A percentile compares a stretch with the other conserved stretches of the same genome.
These are phyloP conservation scores for Pseudomonodictys pantanalensis DNA, from an alignment of 495 filamentous ascomycete species.

Conservation along the genomic window DNA sequence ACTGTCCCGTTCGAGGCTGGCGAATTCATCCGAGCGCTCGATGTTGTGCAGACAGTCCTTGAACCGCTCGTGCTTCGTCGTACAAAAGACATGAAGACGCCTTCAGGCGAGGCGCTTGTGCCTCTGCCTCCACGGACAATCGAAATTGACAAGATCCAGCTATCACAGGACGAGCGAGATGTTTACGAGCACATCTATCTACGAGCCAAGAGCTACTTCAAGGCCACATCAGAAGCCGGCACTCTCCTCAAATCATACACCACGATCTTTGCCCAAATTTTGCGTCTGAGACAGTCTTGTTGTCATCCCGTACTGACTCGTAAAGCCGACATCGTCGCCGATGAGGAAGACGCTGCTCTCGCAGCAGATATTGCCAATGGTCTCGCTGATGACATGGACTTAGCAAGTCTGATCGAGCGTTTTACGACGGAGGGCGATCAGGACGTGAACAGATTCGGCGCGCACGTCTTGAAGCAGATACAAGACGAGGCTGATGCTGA, in stretches of 20 bases:
- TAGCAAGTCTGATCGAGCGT: constrained; percentile 75
- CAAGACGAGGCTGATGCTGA: constrained; percentile 82
- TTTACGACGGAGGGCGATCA: constrained; percentile 69
- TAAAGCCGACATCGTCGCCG: constrained; percentile 76
- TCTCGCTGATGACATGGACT: constrained; percentile 93
- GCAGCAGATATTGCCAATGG: constrained; percentile 76
- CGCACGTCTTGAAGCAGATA: constrained; percentile 85
- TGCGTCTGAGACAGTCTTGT: constrained; percentile 89
- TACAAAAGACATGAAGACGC: constrained; percentile 98
- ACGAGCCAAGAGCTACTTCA: constrained; percentile 77
- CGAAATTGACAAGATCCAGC: constrained; percentile 78
- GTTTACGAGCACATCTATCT: constrained; percentile 89
- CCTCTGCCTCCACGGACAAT: constrained; percentile 77
- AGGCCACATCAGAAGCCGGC: constrained; percentile 81
- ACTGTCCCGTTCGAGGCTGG: constrained; percentile 94
- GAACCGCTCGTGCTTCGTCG: constrained; percentile 92
- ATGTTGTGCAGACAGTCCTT: constrained; percentile 94
- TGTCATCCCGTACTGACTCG: constrained; percentile 89
- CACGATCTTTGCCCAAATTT: constrained; percentile 93
- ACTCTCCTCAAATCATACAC: constrained; percentile 92
- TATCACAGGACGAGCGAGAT: constrained; percentile 78
- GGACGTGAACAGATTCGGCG: constrained; percentile 67
- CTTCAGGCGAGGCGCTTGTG: constrained; percentile 80
- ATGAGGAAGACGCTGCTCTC: constrained; percentile 80
- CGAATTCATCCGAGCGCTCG: constrained; percentile 85